Evolutionary conservation across 768 basidiomycete genomes (phyloP).

Genomic region (Tylopilus balloui): DNA sequence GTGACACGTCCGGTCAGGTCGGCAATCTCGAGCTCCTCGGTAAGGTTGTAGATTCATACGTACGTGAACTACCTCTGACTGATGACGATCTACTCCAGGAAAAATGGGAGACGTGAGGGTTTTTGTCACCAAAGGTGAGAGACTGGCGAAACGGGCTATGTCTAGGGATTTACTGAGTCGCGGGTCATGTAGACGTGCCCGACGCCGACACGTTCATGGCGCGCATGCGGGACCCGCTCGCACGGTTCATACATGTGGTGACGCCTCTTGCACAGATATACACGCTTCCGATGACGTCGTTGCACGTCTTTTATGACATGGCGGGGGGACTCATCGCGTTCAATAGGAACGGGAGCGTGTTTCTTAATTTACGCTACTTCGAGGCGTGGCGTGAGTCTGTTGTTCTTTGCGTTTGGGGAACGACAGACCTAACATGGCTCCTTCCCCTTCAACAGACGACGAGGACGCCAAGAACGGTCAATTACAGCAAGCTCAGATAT

Average conservation of each 20-base stretch:
- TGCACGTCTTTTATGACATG: background rate
- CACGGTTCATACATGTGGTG: background rate
- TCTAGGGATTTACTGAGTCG: background rate
- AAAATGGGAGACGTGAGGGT: background rate
- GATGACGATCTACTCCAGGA: background rate
- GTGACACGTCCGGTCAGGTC: background rate
- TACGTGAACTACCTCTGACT: background rate
- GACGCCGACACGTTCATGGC: background rate
- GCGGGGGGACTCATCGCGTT: constrained; percentile 68
- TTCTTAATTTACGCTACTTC: constrained; percentile 82
- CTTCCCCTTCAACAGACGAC: constrained; percentile 56
- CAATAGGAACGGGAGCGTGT: constrained; percentile 84
- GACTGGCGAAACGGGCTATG: background rate
- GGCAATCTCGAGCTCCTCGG: background rate
- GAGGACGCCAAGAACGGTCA: constrained; percentile 52
- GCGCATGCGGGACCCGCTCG: background rate
- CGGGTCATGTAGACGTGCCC: background rate
- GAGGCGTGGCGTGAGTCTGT: constrained; percentile 81
- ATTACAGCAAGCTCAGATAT: constrained; percentile 63
- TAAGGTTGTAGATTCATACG: background rate
- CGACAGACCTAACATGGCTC: background rate
- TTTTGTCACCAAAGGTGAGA: background rate
- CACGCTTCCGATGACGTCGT: background rate
- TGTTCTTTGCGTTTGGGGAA: background rate
- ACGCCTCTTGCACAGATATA: background rate